Percentiles rank a stretch among this genome's conserved stretches.
Evolutionary conservation across 345 rosid species (phyloP).

Genomic region (Lepidium didymum): DNA sequence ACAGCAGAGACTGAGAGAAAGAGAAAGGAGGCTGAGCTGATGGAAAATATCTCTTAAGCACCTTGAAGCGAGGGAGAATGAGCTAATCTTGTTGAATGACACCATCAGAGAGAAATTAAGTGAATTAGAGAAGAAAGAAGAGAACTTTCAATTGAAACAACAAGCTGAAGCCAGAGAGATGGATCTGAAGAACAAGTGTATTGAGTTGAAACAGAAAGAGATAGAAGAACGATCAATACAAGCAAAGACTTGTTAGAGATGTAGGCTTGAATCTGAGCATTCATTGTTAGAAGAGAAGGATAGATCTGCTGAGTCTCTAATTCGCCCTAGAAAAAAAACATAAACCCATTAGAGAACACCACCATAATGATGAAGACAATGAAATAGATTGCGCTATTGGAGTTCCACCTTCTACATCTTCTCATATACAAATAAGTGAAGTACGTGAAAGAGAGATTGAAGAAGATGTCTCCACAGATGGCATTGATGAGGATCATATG

Average conservation of each 20-base stretch:
- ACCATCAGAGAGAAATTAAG: neutral
- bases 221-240: neutral
- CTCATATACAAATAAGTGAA: neutral
- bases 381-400: neutral
- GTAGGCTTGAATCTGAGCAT: neutral
- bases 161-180: neutral
- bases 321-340: neutral
- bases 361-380: constrained; percentile 11
- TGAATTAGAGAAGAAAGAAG: neutral
- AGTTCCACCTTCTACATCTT: neutral
- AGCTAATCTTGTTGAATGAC: neutral
- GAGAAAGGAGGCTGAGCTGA: neutral
- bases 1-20: neutral
- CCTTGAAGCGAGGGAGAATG: constrained; percentile 1
- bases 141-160: constrained; percentile 6
- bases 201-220: neutral
- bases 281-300: neutral
- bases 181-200: neutral
- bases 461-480: neutral
- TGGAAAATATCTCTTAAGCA: neutral
- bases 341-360: neutral
- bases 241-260: neutral
- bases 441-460: constrained; percentile 4
- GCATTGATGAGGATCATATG: constrained; percentile 5
- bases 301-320: neutral